Base-by-base conservation (phyloP, 805 yeast genomes). In the Myxozyma udenii region DNA sequence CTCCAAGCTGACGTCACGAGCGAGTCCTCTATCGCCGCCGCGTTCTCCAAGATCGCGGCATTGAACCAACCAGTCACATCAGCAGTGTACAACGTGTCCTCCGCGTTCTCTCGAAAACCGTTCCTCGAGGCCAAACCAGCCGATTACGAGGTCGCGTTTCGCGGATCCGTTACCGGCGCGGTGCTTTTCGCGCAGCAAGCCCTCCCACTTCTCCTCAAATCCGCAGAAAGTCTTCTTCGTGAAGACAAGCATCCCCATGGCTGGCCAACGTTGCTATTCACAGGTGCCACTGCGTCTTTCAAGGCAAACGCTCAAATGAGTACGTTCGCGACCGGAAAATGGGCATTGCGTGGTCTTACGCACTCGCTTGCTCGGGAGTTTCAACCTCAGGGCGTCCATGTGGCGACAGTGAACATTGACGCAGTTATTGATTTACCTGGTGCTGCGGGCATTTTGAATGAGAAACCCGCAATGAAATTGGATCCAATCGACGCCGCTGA, bases 211-310 rank as follows among this genome's bases (percentile, higher is more conserved):
- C 39, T 53, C 14, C 42, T 50, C 14, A 28, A 28, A 28, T 28
- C 33, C 9, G 14, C 33, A 9, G 33, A 28, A 28, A 14, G 14
- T 9, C 33, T 9, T 9, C 9, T 28, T 9, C 9, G 14, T 28
- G 46, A 32, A 26, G 30, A 41, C 7, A 32, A 9, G 23, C 30
- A 25, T 4, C 33, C 44, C 30, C 9, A 28, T 28, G 12, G 12
- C 14, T 28, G 33, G 33, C 58, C 58, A 3, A 36, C 58, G 12
- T 39, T 55, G 30, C 24, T 55, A 14, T 55, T 39, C 32, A 55
- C 58, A 11, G 58, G 58, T n/a, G 58, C 58, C 11, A 55, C 58
- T 3, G 58, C 58, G n/a, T 46, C 53, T 3, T 52, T 21, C 37
- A 55, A 55, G 30, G 46, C 58, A 7, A 55, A 52, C 28, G 53